Evolutionary conservation across 805 yeast species (phyloP).

Genomic region (Saccharomycopsis babjevae): DNA sequence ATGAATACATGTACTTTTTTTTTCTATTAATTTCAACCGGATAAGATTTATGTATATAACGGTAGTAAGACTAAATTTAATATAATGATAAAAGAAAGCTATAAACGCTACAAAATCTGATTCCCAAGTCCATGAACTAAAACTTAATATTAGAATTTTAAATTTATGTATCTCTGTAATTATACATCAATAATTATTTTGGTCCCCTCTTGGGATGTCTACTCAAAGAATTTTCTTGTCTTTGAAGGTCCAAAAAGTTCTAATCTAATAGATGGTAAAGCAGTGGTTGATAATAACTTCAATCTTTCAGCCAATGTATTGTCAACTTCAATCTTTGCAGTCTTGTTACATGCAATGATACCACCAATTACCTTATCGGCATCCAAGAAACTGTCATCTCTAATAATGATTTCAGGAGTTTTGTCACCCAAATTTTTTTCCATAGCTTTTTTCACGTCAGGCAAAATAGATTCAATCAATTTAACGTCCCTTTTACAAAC

Average conservation of each 20-base stretch:
- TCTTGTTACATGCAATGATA: constrained; percentile 54
- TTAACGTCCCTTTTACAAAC: constrained; percentile 59
- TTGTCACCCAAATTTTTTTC: constrained; percentile 28
- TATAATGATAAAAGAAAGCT: too few relatives aligned
- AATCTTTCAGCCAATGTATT: constrained; percentile 95
- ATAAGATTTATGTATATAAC: too few relatives aligned
- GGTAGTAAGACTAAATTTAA: too few relatives aligned
- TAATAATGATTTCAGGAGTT: constrained; percentile 46
- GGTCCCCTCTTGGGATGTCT: constrained; percentile 18
- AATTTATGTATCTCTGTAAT: not conserved
- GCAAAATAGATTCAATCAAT: constrained; percentile 31
- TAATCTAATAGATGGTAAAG: constrained; percentile 86
- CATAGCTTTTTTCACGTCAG: constrained; percentile 55
- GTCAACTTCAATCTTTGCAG: constrained; percentile 79
- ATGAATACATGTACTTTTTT: not conserved
- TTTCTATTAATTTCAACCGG: too few relatives aligned
- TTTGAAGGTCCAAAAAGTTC: constrained; percentile 81
- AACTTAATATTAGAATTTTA: not conserved
- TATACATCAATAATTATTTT: not conserved
- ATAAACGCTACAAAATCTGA: not conserved
- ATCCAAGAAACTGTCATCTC: constrained; percentile 47
- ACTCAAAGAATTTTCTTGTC: constrained; percentile 86
- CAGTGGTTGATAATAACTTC: constrained; percentile 66
- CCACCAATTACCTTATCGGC: constrained; percentile 64
- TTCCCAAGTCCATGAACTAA: not conserved